phyloP scores from a whole-genome alignment of 371 early-diverging fungal species.

The Actinomucor elegans region DNA sequence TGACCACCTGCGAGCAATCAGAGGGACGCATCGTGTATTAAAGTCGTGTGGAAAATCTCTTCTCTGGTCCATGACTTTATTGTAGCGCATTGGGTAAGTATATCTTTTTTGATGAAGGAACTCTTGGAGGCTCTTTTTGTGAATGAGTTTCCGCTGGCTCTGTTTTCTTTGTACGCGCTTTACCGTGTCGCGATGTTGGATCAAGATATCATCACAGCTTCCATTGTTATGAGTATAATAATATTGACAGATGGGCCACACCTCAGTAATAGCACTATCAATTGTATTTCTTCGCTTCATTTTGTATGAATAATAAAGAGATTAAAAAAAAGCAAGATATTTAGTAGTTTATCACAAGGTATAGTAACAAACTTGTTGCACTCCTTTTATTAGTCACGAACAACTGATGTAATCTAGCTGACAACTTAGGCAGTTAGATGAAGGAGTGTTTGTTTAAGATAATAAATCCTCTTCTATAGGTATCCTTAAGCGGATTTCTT shows the following conservation, averaged over 20 bases:
- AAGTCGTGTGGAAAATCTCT: too few species aligned
- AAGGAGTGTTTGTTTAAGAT: constrained; percentile 1
- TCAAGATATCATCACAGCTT: constrained; percentile 12
- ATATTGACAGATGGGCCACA: constrained; percentile 10
- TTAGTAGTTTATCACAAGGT: too few species aligned
- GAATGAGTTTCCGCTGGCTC: too few species aligned
- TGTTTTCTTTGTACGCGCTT: too few species aligned
- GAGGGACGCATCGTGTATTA: too few species aligned
- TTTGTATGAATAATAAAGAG: neutral
- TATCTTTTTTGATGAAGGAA: too few species aligned
- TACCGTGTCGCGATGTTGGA: neutral
- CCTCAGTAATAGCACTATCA: neutral
- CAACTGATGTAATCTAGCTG: neutral
- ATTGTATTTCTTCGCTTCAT: constrained; percentile 10
- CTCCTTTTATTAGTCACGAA: neutral
- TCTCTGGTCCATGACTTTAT: too few species aligned
- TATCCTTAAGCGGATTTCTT: constrained; percentile 58
- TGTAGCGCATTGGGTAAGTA: too few species aligned
- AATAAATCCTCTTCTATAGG: constrained; percentile 25
- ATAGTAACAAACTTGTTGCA: too few species aligned
- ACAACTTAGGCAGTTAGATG: too few species aligned
- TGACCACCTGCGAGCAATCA: neutral
- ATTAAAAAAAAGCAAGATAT: neutral
- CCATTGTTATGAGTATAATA: constrained; percentile 20
- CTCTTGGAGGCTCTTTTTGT: too few species aligned